phyloP scores from a whole-genome alignment of 1,139 yeast species.

The Pichia sp. region DNA sequence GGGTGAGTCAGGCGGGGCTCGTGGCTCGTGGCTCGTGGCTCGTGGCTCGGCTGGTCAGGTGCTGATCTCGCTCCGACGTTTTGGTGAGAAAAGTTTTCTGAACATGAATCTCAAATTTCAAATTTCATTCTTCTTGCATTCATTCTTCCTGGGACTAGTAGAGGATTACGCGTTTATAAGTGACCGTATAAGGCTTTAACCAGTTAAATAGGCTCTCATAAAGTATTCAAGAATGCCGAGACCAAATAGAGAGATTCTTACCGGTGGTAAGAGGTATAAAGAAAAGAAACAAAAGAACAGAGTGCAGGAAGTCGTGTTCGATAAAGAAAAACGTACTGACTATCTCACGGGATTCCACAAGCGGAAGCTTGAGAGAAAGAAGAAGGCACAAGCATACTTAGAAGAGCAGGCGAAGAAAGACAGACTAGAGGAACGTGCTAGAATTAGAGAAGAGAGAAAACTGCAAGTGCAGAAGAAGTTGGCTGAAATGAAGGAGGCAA shows the following conservation, averaged over 20 bases:
- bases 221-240: slow-evolving; percentile 17
- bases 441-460: slow-evolving; percentile 62
- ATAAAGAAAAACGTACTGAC: slow-evolving; percentile 65
- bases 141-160: too few relatives aligned
- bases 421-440: slow-evolving; percentile 69
- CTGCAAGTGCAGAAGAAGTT: slow-evolving; percentile 53
- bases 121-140: too few relatives aligned
- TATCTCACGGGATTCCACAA: slow-evolving; percentile 94
- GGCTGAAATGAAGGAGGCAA: slow-evolving; percentile 25
- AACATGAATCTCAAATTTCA: too few relatives aligned
- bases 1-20: too few relatives aligned
- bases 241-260: slow-evolving; percentile 72
- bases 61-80: too few relatives aligned
- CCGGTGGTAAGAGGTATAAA: slow-evolving; percentile 83
- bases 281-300: slow-evolving; percentile 56
- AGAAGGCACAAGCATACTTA: slow-evolving; percentile 68
- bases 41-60: too few relatives aligned
- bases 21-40: too few relatives aligned
- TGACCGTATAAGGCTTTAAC: too few relatives aligned
- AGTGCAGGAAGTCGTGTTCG: slow-evolving; percentile 77
- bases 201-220: too few relatives aligned
- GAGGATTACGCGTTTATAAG: too few relatives aligned
- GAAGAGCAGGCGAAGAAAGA: slow-evolving; percentile 72
- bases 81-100: too few relatives aligned
- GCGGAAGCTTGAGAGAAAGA: slow-evolving; percentile 80